phyloP scores from a whole-genome alignment of 768 basidiomycete species.

The Boletus speciosus region DNA sequence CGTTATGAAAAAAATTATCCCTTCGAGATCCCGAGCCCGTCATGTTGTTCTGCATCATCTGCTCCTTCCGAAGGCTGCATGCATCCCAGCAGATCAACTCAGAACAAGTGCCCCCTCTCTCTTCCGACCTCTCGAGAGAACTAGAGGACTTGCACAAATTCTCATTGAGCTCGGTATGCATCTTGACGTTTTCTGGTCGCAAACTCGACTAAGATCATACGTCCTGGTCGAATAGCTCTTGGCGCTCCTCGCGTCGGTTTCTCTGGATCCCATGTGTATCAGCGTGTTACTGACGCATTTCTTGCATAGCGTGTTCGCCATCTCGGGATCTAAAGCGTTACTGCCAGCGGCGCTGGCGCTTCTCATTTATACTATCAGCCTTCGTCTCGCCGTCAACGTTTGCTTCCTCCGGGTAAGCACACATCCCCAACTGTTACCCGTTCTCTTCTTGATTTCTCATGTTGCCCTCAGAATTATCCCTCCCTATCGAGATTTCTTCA shows the following conservation, averaged over 20 bases:
- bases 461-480: not conserved
- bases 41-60: not conserved
- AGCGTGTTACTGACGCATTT: not conserved
- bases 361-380: constrained; percentile 17
- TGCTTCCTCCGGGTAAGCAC: constrained; percentile 5
- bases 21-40: no score
- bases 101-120: not conserved
- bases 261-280: not conserved
- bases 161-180: constrained; percentile 13
- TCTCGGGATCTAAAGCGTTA: constrained; percentile 7
- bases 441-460: not conserved
- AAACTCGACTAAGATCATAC: no score
- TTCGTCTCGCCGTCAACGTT: constrained; percentile 8
- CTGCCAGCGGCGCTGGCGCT: constrained; percentile 10
- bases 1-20: no score
- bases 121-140: constrained; percentile 3
- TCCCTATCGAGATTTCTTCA: constrained; percentile 8
- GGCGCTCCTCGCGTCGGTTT: constrained; percentile 13
- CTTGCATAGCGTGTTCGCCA: constrained; percentile 8
- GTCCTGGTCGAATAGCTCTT: constrained; percentile 5
- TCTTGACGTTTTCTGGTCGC: not conserved
- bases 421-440: not conserved
- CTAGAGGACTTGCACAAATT: constrained; percentile 8
- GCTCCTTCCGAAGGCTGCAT: not conserved
- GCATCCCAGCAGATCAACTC: not conserved